Percentiles rank a stretch among this genome's conserved stretches.
phyloP scores from a whole-genome alignment of 768 basidiomycete species.

The Tylopilus felleus region DNA sequence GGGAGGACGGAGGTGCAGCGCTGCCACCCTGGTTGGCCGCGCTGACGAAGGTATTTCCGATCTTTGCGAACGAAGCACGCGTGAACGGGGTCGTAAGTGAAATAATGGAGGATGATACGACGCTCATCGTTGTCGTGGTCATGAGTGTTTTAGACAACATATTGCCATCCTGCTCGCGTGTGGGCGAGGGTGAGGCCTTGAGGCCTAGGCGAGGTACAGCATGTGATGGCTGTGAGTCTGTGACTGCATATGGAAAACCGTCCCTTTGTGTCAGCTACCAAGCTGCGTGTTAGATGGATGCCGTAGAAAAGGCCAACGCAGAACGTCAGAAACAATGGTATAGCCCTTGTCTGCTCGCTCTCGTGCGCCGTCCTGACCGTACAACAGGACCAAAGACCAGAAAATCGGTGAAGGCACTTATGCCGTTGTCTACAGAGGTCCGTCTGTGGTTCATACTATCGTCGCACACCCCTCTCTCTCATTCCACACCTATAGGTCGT shows the following conservation, averaged over 20 bases:
- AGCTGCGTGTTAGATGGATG: slow-evolving; percentile 52
- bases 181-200: not conserved
- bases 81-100: slow-evolving; percentile 39
- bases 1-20: no score
- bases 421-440: slow-evolving; percentile 93
- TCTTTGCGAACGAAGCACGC: slow-evolving; percentile 29
- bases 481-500: slow-evolving; percentile 46
- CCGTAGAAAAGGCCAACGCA: slow-evolving; percentile 73
- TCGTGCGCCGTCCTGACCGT: slow-evolving; percentile 6
- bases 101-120: slow-evolving; percentile 18
- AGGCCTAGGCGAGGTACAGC: no score
- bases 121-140: slow-evolving; percentile 7
- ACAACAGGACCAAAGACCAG: slow-evolving; percentile 69
- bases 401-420: slow-evolving; percentile 93
- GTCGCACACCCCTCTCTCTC: not conserved
- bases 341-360: slow-evolving; percentile 5
- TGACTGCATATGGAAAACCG: not conserved
- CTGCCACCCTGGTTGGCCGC: slow-evolving; percentile 14
- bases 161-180: slow-evolving; percentile 15
- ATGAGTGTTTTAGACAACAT: slow-evolving; percentile 29
- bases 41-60: slow-evolving; percentile 28
- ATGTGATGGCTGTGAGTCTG: no score
- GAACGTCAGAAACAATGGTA: slow-evolving; percentile 72
- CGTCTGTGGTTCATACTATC: slow-evolving; percentile 4
- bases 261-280: not conserved